Evolutionary conservation across 2,329 filamentous ascomycete species (phyloP).

Genomic region (Phyllosticta paracitricarpa): DNA sequence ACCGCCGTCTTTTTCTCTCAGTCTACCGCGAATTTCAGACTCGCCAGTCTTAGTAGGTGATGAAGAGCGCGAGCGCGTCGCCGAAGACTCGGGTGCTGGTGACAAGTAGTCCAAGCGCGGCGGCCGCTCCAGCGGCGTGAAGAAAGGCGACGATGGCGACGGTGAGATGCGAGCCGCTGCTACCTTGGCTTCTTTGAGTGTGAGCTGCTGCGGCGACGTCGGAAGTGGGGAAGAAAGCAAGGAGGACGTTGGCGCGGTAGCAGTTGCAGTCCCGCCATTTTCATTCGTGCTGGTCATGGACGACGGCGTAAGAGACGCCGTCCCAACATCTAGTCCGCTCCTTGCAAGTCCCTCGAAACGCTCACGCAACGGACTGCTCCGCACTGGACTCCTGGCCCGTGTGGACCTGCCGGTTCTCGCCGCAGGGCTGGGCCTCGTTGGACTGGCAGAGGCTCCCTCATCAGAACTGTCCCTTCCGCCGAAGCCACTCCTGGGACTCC

Average conservation of each 20-base stretch:
- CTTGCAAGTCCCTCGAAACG: neutral
- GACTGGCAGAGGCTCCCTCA: neutral
- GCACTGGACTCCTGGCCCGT: neutral
- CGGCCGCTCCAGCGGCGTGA: neutral
- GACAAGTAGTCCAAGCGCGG: neutral
- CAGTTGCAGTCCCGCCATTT: neutral
- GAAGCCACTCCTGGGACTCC: neutral
- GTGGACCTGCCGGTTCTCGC: neutral
- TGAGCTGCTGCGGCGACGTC: neutral
- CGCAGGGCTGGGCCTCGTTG: neutral
- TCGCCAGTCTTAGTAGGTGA: neutral
- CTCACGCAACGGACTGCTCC: neutral
- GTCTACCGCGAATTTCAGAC: neutral
- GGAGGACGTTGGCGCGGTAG: neutral
- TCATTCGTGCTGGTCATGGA: neutral
- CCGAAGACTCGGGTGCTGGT: neutral
- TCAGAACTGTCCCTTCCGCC: neutral
- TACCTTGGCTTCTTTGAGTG: neutral
- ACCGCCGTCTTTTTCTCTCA: neutral
- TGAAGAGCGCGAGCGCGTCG: neutral
- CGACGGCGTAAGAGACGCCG: neutral
- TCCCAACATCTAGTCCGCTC: neutral
- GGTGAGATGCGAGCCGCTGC: neutral
- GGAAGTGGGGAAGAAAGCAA: neutral
- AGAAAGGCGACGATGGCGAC: neutral